Evolutionary conservation across 345 rosid genomes (phyloP).

Genomic region (Arabidopsis thaliana): TAIR10.1 NC_003076.8:19711501-19712000

Average conservation of each 20-base stretch:
- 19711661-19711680: constrained; percentile 35
- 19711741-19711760: constrained; percentile 10
- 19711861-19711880: constrained; percentile 14
- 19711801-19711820: neutral
- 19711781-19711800: constrained; percentile 23
- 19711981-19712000: constrained; percentile 5
- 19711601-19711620: constrained; percentile 30
- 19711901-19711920: constrained; percentile 26
- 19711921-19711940: constrained; percentile 14
- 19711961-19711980: neutral
- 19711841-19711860: neutral
- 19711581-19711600: constrained; percentile 22
- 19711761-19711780: constrained; percentile 14
- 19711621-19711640: neutral
- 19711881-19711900: constrained; percentile 16
- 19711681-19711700: constrained; percentile 37
- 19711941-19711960: constrained; percentile 12
- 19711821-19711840: neutral
- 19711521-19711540: constrained; percentile 31
- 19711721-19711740: constrained; percentile 11
- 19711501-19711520: neutral
- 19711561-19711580: constrained; percentile 14
- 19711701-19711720: constrained; percentile 1
- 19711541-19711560: constrained; percentile 38
- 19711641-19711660: neutral